Percentiles rank a stretch among this genome's conserved stretches.
Conservation (phyloP, 805 yeast genomes). For the Candida gorgasii region DNA sequence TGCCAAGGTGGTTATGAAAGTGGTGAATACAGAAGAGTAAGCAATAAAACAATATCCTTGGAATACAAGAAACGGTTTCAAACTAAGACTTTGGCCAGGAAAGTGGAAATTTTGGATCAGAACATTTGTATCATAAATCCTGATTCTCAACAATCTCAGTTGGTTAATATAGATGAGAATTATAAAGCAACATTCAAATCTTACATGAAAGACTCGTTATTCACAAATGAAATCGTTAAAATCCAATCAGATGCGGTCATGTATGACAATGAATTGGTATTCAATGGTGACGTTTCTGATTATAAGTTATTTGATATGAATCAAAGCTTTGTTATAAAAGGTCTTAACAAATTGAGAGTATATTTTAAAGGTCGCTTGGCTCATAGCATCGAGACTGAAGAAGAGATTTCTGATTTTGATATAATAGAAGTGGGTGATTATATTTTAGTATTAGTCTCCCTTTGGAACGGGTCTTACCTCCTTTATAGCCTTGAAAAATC, state of each 20-base stretch:
- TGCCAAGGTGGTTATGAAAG: constrained; percentile 39
- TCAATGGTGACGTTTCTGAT: neutral
- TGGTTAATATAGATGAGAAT: neutral
- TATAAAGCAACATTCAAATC: neutral
- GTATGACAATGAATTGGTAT: neutral
- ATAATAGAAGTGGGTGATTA: constrained; percentile 7
- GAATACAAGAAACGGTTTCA: constrained; percentile 2
- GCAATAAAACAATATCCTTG: constrained; percentile 7
- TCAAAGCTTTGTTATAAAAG: neutral
- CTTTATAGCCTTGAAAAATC: constrained; percentile 7
- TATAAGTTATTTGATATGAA: neutral
- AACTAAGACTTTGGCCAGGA: constrained; percentile 2
- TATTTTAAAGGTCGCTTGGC: constrained; percentile 1
- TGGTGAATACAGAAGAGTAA: constrained; percentile 27
- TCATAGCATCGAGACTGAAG: constrained; percentile 5
- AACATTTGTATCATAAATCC: neutral
- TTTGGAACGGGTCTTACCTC: constrained; percentile 19
- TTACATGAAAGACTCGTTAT: neutral
- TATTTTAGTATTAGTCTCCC: constrained; percentile 14
- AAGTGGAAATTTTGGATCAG: neutral
- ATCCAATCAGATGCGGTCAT: constrained; percentile 8
- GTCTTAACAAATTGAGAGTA: neutral
- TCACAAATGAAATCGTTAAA: constrained; percentile 3
- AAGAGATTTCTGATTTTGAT: constrained; percentile 16
- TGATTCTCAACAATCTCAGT: neutral